Conservation (phyloP, 2,329 filamentous ascomycete genomes). For the Pseudocercospora macadamiae region DNA sequence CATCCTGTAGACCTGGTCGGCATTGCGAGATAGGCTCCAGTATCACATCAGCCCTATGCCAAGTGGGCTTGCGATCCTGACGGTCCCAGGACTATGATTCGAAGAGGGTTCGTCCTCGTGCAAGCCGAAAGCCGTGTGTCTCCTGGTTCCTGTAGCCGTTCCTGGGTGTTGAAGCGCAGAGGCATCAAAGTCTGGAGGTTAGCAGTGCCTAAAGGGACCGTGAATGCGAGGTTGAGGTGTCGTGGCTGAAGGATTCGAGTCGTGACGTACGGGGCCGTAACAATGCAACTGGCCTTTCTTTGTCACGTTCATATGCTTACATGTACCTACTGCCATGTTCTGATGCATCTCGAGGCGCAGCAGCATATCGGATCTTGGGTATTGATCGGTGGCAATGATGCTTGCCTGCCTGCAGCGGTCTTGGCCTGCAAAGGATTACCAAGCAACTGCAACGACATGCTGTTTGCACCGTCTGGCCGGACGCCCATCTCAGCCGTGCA, state of each 20-base stretch:
- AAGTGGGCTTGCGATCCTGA: neutral
- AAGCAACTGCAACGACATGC: too few relatives aligned
- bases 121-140: neutral
- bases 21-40: slow-evolving; percentile 22
- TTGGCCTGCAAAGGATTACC: too few relatives aligned
- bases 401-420: too few relatives aligned
- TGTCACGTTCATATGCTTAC: too few relatives aligned
- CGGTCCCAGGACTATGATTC: neutral
- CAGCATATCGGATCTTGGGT: too few relatives aligned
- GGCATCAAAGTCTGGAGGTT: neutral
- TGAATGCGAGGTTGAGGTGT: slow-evolving; percentile 3
- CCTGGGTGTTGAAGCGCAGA: too few relatives aligned
- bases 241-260: neutral
- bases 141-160: too few relatives aligned
- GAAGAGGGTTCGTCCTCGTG: neutral
- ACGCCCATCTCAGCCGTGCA: too few relatives aligned
- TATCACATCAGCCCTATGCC: neutral
- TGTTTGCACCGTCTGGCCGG: too few relatives aligned
- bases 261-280: neutral
- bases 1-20: slow-evolving; percentile 37
- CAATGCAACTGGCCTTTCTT: neutral
- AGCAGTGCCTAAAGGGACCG: neutral
- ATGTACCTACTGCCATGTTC: neutral
- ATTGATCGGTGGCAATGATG: too few relatives aligned
- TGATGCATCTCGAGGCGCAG: neutral